phyloP scores from a whole-genome alignment of 2,329 filamentous ascomycete genomes.

The Colletotrichum spaethianum region DNA sequence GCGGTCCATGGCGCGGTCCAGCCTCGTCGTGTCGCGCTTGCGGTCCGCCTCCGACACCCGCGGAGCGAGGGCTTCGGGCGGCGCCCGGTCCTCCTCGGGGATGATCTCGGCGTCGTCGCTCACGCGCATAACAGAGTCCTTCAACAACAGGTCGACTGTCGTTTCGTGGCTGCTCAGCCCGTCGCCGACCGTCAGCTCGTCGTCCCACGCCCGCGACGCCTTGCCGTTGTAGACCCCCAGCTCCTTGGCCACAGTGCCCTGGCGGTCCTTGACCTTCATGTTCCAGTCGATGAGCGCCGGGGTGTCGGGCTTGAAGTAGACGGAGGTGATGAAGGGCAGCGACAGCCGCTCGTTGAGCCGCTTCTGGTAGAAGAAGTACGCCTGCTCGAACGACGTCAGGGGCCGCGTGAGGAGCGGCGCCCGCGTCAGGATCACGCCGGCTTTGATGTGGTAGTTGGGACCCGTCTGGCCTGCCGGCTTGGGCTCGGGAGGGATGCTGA shows the following conservation, averaged over 20 bases:
- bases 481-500: slow-evolving; percentile 46
- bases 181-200: slow-evolving; percentile 87
- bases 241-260: slow-evolving; percentile 83
- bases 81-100: slow-evolving; percentile 71
- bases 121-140: slow-evolving; percentile 79
- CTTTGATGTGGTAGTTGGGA: slow-evolving; percentile 64
- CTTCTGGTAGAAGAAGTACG: slow-evolving; percentile 97
- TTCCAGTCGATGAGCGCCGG: slow-evolving; percentile 91
- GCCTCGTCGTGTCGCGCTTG: slow-evolving; percentile 79
- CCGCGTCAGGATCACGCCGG: slow-evolving; percentile 87
- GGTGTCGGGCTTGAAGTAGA: slow-evolving; percentile 95
- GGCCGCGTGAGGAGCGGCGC: slow-evolving; percentile 88
- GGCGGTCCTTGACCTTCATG: slow-evolving; percentile 82
- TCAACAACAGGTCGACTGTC: slow-evolving; percentile 78
- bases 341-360: slow-evolving; percentile 93
- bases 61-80: slow-evolving; percentile 78
- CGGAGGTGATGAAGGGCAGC: slow-evolving; percentile 88
- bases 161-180: slow-evolving; percentile 74
- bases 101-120: slow-evolving; percentile 73
- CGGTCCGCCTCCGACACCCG: slow-evolving; percentile 84
- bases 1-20: slow-evolving; percentile 84
- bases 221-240: slow-evolving; percentile 86
- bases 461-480: slow-evolving; percentile 37
- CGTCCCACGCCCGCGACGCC: slow-evolving; percentile 84
- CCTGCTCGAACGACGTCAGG: slow-evolving; percentile 89